These are phyloP conservation scores for Fusarium aywerte DNA, from an alignment of 2,329 filamentous ascomycete genomes.

Conservation along the genomic window DNA sequence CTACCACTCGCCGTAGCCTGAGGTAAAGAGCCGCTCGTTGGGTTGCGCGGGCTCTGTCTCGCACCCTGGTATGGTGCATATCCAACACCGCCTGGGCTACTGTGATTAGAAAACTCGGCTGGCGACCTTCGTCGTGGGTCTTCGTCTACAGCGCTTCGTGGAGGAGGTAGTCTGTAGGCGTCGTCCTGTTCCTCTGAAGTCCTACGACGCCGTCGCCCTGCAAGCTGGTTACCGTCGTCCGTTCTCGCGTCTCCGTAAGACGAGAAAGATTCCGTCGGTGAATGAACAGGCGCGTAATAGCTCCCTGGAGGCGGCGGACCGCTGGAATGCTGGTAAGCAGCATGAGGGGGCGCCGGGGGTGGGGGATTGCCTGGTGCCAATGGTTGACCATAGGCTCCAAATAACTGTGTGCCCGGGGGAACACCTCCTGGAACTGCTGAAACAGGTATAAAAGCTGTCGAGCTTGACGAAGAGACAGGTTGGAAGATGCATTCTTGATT, in stretches of 20 bases:
- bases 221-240: conserved; percentile 48
- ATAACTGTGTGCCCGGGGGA: conserved; percentile 66
- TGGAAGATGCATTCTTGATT: conserved; percentile 71
- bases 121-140: conserved; percentile 63
- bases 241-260: conserved; percentile 52
- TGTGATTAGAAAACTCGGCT: conserved; percentile 59
- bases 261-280: conserved; percentile 58
- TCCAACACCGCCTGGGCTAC: conserved; percentile 57
- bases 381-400: conserved; percentile 68
- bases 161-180: conserved; percentile 59
- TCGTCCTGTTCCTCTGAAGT: conserved; percentile 55
- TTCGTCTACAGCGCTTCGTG: conserved; percentile 58
- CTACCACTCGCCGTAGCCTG: conserved; percentile 45
- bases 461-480: conserved; percentile 66
- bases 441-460: conserved; percentile 68
- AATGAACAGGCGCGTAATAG: conserved; percentile 56
- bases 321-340: conserved; percentile 40
- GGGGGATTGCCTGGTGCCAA: conserved; percentile 53
- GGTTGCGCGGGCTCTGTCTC: conserved; percentile 54
- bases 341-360: conserved; percentile 40
- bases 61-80: conserved; percentile 54
- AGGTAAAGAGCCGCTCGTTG: conserved; percentile 48
- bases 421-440: conserved; percentile 68
- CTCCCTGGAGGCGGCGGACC: conserved; percentile 53
- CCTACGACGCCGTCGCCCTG: conserved; percentile 51